Evolutionary conservation across 345 rosid species (phyloP), one percentile per base, ranked within the genome.

Genomic region (Brassica carinata): DNA sequence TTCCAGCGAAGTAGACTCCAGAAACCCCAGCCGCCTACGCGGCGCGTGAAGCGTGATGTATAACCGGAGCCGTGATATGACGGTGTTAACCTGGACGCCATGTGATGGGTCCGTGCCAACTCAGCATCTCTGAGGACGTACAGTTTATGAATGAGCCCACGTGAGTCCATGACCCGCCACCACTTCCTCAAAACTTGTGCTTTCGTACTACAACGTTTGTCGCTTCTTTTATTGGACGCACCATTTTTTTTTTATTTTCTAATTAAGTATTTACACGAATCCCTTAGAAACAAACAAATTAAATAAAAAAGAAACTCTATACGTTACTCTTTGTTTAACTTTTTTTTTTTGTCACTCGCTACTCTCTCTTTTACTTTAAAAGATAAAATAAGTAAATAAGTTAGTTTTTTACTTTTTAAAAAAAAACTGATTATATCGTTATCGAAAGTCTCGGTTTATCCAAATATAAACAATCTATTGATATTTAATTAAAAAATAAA

Each of bases 61-160:
- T 53, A 53, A 53, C 62, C 19, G 62, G 62, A 55, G 62, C 62
- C 62, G 62, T 17, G 62, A 55, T 17, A 8, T 17, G 62, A 55
- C 62, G 62, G 62, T 17, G 62, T 55, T n/a, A 55, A n/a, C 26
- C 23, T 15, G 62, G 62, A 55, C 62, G 10, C 62, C 7, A 17
- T 8, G 26, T 55, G 62, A 55, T 55, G 62, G 62, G 62, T 55
- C 62, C 62, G 62, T 55, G 62, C 62, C 62, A 55, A 17, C 62
- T 17, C 62, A 17, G 62, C 62, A 55, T 55, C 62, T 17, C 62
- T 55, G 62, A 17, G 26, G 62, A 55, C 26, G 62, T 17, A 55
- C 62, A 55, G 61, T 55, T 17, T 55, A 55, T 55, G 62, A 55
- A 55, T 15, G 26, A 17, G 62, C 26, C 62, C 62, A 55, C 62